Base-by-base conservation (phyloP, 129 eudicot species). In the Calendula officinalis region DNA sequence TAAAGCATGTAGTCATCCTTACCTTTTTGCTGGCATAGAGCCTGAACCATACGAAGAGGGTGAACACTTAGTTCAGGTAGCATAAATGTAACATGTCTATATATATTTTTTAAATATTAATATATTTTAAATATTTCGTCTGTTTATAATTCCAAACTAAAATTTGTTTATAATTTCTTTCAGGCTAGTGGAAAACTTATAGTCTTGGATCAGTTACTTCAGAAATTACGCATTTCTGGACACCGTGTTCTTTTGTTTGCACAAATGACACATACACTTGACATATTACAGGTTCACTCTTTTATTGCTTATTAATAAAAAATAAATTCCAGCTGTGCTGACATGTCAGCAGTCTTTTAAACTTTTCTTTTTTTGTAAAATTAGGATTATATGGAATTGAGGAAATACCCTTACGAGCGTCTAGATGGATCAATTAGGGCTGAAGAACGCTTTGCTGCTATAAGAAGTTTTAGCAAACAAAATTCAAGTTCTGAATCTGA, bases 1-100 rank as follows among this genome's bases (percentile, higher is more conserved):
- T 27, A 91, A 91, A 80, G 95, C 98, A 58, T 91, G 98, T 80
- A 91, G 96, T 69, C 98, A 91, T 80, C 98, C 98, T n/a, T 91
- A 91, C 72, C 98, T 91, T 52, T 91, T 91, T 60, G 83, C 98
- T 59, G 98, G 98, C 66, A 88, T 91, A 50, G 98, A 91, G 84
- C 96, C 98, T 60, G 98, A 91, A 77, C 98, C 98, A 14, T 91
- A 87, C 76, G 86, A 85, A 84, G 98, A 91, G 78, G 98, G 98
- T 33, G 98, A 91, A 74, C 98, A 91, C 87, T 84, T 91, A 27
- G 85, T 91, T 56, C 86, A 82, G 98, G 98, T 91, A 84, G 6
- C 78, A 73, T 27, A 55, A 51, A 27, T 7, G 5, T 47, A 46
- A 37, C 45, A 55, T 64, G n/a, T n/a, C n/a, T n/a, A n/a, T n/a